Evolutionary conservation across 352 stramenopile species (phyloP).

Genomic region (Aphanomyces cochlioides): DNA sequence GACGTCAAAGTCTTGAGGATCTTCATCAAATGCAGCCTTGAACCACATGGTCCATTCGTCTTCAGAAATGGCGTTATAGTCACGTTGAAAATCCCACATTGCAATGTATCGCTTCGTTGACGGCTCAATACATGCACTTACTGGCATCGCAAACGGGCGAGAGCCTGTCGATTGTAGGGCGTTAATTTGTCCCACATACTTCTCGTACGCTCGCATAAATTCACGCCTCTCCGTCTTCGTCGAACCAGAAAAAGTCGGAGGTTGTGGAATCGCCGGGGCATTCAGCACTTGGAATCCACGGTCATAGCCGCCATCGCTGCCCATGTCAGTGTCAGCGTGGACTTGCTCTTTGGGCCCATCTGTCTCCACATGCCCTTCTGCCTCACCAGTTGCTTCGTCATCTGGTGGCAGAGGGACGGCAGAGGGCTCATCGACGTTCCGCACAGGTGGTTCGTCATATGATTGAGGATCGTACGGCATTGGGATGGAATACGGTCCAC

Average conservation of each 20-base stretch:
- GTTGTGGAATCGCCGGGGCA: conserved; percentile 1
- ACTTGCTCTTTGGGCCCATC: too few species aligned
- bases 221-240: conserved; percentile 13
- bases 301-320: too few species aligned
- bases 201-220: conserved; percentile 21
- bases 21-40: conserved; percentile 7
- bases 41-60: conserved; percentile 17
- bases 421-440: too few species aligned
- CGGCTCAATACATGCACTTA: conserved; percentile 10
- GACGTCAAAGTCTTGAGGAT: conserved; percentile 18
- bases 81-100: neutral
- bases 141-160: conserved; percentile 19
- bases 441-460: too few species aligned
- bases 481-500: too few species aligned
- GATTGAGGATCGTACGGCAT: too few species aligned
- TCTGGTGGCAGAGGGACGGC: too few species aligned
- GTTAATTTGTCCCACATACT: conserved; percentile 17
- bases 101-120: conserved; percentile 7
- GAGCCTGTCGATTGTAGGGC: conserved; percentile 4
- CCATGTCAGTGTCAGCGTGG: too few species aligned
- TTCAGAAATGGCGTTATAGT: conserved; percentile 7
- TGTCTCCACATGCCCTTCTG: too few species aligned
- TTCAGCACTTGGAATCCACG: conserved; percentile 1
- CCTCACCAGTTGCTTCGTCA: too few species aligned
- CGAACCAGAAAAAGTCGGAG: too few species aligned